Base-by-base conservation (phyloP, 192 early-diverging fungal genomes). In the Coemansia sp. region DNA sequence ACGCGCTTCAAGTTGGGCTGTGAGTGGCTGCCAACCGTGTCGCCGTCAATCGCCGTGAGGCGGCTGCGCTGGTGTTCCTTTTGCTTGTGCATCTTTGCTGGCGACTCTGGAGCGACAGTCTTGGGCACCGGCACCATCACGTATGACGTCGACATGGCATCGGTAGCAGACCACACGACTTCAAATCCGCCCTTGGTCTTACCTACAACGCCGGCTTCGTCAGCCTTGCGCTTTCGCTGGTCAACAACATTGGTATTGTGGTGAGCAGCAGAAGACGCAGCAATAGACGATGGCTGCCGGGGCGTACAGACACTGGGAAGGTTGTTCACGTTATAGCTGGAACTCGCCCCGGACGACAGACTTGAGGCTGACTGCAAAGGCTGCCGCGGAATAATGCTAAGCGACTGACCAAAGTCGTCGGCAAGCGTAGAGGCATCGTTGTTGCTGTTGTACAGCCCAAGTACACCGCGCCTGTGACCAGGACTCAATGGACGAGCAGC, bases 1-100 rank as follows among this genome's bases (percentile, higher is more conserved):
- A 77, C 75, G 3, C 75, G 72, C 75, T 83, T 83, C 54, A 83
- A 64, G 48, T 83, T 83, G 40, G 80, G 80, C 72, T 83, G 80
- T 42, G 80, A 83, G 59, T 83, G 80, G n/a, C 69, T 83, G 59
- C 75, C 72, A 13, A 63, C 56, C 5, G 80, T 62, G 17, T 83
- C 80, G 8, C 53, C 63, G 24, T 83, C 80, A 4, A 57, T 33
- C 16, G 62, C 40, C 13, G 41, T 56, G 24, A 62, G 62, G 2
- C 67, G 71, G 60, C 69, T 75, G 59, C 74, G 75, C 35, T 36
- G 59, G 34, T 60, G 29, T 14, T 59, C 35, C 29, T 69, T 41
- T 33, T 70, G 80, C 72, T 83, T 83, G 44, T 68, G 72, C 39
- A 83, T 77, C 72, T 83, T 83, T n/a, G 71, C 66, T 6, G 80